Percentiles rank a stretch among this genome's conserved stretches.
These are phyloP conservation scores for Spergularia azorica DNA, from an alignment of 179 eudicot species.

Conservation along the genomic window DNA sequence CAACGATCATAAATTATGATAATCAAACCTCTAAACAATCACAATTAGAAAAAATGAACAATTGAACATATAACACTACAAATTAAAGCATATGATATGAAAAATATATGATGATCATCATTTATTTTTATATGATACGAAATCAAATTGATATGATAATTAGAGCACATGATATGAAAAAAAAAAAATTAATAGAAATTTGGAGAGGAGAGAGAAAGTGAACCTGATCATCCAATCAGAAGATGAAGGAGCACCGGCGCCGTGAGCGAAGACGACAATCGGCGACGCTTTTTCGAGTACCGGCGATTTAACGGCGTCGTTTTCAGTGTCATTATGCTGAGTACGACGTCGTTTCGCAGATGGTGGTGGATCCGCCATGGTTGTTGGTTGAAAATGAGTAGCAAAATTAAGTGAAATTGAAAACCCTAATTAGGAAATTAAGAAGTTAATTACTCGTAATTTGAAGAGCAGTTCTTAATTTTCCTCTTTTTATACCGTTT, in stretches of 20 bases:
- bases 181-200: no score
- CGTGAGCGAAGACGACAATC: constrained; percentile 83
- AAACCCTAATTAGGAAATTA: neutral
- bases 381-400: neutral
- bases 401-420: neutral
- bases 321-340: neutral
- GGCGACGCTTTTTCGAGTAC: constrained; percentile 40
- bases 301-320: constrained; percentile 16
- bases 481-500: no score
- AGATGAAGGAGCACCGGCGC: constrained; percentile 88
- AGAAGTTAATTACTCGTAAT: neutral
- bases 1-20: neutral
- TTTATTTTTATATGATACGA: no score
- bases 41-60: neutral
- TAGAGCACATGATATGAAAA: no score
- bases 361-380: constrained; percentile 30
- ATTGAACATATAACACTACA: no score
- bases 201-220: neutral
- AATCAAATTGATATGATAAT: no score
- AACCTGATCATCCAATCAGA: constrained; percentile 95
- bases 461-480: no score
- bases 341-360: constrained; percentile 38
- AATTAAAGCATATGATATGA: neutral
- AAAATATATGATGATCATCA: no score
- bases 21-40: neutral